Evolutionary conservation across 208 protist genomes (phyloP), one percentile per base, ranked within the genome.

Genomic region (Trypanosoma brucei): DNA sequence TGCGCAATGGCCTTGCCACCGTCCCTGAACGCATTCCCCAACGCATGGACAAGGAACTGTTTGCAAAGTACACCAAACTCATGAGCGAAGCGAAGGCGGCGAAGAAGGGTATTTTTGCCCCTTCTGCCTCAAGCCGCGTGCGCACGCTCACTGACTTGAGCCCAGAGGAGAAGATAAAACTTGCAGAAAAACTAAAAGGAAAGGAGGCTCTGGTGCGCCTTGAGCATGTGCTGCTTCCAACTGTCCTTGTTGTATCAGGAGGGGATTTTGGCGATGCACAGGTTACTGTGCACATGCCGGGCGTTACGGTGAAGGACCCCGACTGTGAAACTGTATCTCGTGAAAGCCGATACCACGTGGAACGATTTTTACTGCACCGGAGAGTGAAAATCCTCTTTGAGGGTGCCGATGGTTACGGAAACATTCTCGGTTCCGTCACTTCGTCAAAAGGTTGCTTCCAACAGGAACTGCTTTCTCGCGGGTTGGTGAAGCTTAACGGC

Each of bases 361-460:
- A 96, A 70, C 74, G 79, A 0, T 79, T 86, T 45, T 65, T 96
- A 54, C 76, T 90, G 38, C 84, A 96, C 70, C 85, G 88, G 54
- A 91, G 85, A 51, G 85, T 96, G 5, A 87, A 77, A 22, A 69
- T 93, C 31, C 70, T 62, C 46, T 83, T 93, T 68, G 86, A 93
- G 49, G 89, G 87, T 31, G 50, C 84, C 1, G 86, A 94, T 74
- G 65, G 56, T 55, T 90, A 83, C 70, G 80, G 82, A 52, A 92
- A 93, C 62, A 67, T 92, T 46, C 75, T 92, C 49, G 83, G 79
- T 37, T 94, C 88, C 14, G 73, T 96, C 53, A 67, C 93, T 55
- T 92, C 85, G 36, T 53, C 75, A 2, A 91, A 93, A 62, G 86
- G 86, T 50, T 77, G 60, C 37, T 96, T 96, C 61, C 88, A 94